Conservation (phyloP, 805 yeast genomes). For the Teunomyces atbi region DNA sequence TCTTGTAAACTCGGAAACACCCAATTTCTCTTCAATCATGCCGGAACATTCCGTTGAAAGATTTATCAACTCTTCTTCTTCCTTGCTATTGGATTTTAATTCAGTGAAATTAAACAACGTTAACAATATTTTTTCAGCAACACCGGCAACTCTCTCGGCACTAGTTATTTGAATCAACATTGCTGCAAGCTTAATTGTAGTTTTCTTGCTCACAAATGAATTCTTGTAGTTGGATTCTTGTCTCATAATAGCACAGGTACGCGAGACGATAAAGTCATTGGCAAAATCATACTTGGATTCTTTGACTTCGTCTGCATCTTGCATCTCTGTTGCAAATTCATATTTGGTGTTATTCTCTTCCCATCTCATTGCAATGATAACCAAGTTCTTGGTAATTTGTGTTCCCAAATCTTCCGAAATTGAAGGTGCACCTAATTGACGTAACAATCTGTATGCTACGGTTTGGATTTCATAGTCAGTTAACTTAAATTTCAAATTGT, state of each 20-base stretch:
- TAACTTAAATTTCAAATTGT: conserved; percentile 32
- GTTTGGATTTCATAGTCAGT: conserved; percentile 56
- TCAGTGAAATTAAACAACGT: conserved; percentile 54
- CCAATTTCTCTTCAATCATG: conserved; percentile 64
- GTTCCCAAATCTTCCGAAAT: conserved; percentile 61
- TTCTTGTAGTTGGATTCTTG: conserved; percentile 57
- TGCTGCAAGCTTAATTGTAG: conserved; percentile 70
- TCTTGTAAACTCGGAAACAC: conserved; percentile 64
- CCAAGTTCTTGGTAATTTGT: conserved; percentile 66
- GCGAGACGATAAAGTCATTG: conserved; percentile 60
- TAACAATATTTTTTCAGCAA: conserved; percentile 51
- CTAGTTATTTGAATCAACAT: conserved; percentile 54
- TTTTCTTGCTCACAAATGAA: conserved; percentile 58
- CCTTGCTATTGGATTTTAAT: conserved; percentile 32
- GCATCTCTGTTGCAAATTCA: conserved; percentile 20
- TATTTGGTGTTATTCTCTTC: conserved; percentile 40
- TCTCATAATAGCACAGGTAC: conserved; percentile 61
- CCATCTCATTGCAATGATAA: conserved; percentile 63
- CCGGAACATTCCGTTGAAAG: conserved; percentile 65
- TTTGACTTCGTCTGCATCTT: conserved; percentile 19
- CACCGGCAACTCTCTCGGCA: conserved; percentile 36
- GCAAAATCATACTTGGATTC: conserved; percentile 33
- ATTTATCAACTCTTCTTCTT: conserved; percentile 50
- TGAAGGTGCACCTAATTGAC: conserved; percentile 80
- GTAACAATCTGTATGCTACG: conserved; percentile 63